phyloP scores from a whole-genome alignment of 768 basidiomycete species.

The Amanita jacksonii region DNA sequence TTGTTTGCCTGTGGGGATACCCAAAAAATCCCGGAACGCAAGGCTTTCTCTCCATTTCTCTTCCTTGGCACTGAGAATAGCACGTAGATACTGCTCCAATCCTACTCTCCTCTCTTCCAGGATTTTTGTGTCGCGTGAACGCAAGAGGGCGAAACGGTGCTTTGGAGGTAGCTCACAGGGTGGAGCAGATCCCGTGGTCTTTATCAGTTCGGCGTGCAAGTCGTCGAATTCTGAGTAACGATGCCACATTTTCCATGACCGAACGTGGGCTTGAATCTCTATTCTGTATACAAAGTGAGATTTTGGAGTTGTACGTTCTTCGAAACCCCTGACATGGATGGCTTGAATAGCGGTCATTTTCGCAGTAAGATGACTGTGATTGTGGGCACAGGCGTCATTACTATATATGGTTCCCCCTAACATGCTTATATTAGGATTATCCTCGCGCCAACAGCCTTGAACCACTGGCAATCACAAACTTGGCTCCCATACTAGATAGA shows the following conservation, averaged over 20 bases:
- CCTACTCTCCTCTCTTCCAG: conserved; percentile 71
- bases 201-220: conserved; percentile 72
- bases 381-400: conserved; percentile 1
- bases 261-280: conserved; percentile 78
- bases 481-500: conserved; percentile 24
- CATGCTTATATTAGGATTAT: too few relatives aligned
- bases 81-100: conserved; percentile 79
- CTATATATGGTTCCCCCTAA: not conserved
- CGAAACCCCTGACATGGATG: conserved; percentile 57
- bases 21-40: conserved; percentile 82
- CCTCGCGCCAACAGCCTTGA: too few relatives aligned
- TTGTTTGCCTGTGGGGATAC: conserved; percentile 56
- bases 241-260: conserved; percentile 89
- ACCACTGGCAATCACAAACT: conserved; percentile 42
- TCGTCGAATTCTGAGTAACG: conserved; percentile 94
- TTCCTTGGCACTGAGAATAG: conserved; percentile 76
- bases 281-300: conserved; percentile 78
- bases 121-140: conserved; percentile 48
- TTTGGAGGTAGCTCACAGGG: conserved; percentile 81
- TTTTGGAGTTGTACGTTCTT: conserved; percentile 61
- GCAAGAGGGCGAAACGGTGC: conserved; percentile 61
- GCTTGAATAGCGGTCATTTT: conserved; percentile 72
- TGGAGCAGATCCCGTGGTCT: conserved; percentile 71
- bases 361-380: not conserved
- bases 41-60: conserved; percentile 72